phyloP scores from a whole-genome alignment of 164 flowering plant genomes.

The Taxillus chinensis region DNA sequence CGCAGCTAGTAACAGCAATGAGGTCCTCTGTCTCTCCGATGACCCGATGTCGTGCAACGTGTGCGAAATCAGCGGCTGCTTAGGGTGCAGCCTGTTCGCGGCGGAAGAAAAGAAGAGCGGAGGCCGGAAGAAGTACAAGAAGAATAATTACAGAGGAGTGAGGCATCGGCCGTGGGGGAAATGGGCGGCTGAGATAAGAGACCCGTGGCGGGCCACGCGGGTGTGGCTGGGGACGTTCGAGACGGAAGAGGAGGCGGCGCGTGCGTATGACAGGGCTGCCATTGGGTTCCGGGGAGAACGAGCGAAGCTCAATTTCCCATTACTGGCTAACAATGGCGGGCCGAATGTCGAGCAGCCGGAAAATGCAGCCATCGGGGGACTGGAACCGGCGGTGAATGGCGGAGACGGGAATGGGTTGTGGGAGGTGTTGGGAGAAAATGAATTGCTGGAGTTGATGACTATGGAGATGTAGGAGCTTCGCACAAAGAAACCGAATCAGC shows the following conservation, averaged over 20 bases:
- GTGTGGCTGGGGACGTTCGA: slow-evolving; percentile 49
- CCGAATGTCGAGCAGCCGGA: background rate
- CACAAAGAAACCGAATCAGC: too few relatives aligned
- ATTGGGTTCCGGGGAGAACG: slow-evolving; percentile 38
- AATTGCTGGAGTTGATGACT: slow-evolving; percentile 19
- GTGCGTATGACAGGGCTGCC: slow-evolving; percentile 46
- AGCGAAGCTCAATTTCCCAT: slow-evolving; percentile 50
- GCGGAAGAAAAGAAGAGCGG: background rate
- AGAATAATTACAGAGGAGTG: slow-evolving; percentile 30
- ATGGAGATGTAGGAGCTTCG: slow-evolving; percentile 11
- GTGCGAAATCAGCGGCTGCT: slow-evolving; percentile 35
- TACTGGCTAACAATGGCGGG: slow-evolving; percentile 11
- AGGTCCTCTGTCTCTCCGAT: slow-evolving; percentile 8
- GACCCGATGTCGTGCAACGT: slow-evolving; percentile 25
- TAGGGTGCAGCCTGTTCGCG: slow-evolving; percentile 39
- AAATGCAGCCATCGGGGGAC: background rate
- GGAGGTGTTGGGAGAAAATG: slow-evolving; percentile 19
- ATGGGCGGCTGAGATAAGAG: slow-evolving; percentile 49
- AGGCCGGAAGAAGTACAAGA: slow-evolving; percentile 3
- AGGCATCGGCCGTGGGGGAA: slow-evolving; percentile 50
- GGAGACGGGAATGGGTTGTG: slow-evolving; percentile 11
- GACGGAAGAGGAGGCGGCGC: slow-evolving; percentile 40
- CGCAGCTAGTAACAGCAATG: background rate
- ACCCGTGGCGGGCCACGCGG: slow-evolving; percentile 29
- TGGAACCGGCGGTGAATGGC: background rate